phyloP scores from a whole-genome alignment of 192 early-diverging fungal genomes.

The Backusella liffmaniae region DNA sequence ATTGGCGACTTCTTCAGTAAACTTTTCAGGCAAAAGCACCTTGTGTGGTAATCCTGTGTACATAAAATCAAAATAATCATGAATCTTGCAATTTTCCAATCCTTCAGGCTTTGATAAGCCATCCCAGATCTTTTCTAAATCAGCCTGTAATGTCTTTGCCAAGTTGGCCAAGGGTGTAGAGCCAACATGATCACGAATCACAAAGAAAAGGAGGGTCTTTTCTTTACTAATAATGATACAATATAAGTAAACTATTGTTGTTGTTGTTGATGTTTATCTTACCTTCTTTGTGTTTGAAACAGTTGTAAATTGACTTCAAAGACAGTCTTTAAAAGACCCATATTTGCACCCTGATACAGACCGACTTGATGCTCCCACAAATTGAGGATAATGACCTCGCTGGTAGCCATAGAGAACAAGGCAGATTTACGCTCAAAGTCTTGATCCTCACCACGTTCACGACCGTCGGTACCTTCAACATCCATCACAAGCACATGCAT shows the following conservation, averaged over 20 bases:
- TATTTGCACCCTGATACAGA: constrained; percentile 98
- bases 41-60: constrained; percentile 93
- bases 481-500: constrained; percentile 91
- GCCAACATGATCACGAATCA: constrained; percentile 94
- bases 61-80: constrained; percentile 90
- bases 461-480: constrained; percentile 98
- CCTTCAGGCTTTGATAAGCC: constrained; percentile 83
- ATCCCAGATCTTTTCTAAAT: constrained; percentile 93
- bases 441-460: constrained; percentile 98
- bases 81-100: constrained; percentile 69
- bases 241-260: not conserved
- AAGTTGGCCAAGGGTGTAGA: constrained; percentile 83
- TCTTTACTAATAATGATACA: constrained; percentile 53
- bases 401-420: constrained; percentile 92
- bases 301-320: constrained; percentile 98
- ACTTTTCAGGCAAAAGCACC: constrained; percentile 77
- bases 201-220: constrained; percentile 94
- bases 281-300: constrained; percentile 80
- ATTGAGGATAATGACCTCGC: constrained; percentile 95
- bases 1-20: constrained; percentile 66
- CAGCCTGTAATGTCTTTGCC: constrained; percentile 69
- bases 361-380: constrained; percentile 99
- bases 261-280: not conserved
- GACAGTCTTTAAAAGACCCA: constrained; percentile 97
- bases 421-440: constrained; percentile 99